Evolutionary conservation across 1,139 yeast genomes (phyloP).

Genomic region (Candida labiduridarum): DNA sequence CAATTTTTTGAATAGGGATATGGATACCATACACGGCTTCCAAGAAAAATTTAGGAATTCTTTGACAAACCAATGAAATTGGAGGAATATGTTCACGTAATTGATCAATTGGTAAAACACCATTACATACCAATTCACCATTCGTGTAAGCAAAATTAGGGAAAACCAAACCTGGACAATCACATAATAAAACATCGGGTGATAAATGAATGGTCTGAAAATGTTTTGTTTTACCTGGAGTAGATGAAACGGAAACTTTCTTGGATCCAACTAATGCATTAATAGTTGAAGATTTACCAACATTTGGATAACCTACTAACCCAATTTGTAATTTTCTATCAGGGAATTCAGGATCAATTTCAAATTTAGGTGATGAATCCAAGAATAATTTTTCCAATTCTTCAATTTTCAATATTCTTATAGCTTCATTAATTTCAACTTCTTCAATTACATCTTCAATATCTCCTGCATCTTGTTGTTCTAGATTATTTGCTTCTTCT

Average conservation of each 20-base stretch:
- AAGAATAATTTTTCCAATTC: conserved; percentile 83
- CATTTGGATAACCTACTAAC: conserved; percentile 94
- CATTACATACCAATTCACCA: conserved; percentile 96
- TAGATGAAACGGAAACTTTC: conserved; percentile 94
- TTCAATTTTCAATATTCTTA: conserved; percentile 75
- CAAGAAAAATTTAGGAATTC: conserved; percentile 84
- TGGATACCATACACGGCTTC: conserved; percentile 96
- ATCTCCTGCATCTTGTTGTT: conserved; percentile 12
- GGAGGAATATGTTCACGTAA: conserved; percentile 95
- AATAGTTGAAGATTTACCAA: conserved; percentile 95
- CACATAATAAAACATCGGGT: conserved; percentile 83
- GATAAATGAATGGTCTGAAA: conserved; percentile 94
- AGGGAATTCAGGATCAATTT: conserved; percentile 53
- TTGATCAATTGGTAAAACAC: conserved; percentile 97
- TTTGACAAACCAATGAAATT: conserved; percentile 75
- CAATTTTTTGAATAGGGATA: conserved; percentile 69
- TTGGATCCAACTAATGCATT: conserved; percentile 95
- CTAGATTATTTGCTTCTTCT: conserved; percentile 48
- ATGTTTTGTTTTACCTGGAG: conserved; percentile 99
- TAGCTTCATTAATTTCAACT: conserved; percentile 26
- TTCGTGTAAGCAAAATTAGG: conserved; percentile 97
- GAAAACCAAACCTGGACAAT: conserved; percentile 98
- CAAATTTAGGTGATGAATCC: conserved; percentile 75
- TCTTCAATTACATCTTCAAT: conserved; percentile 17
- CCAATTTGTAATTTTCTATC: conserved; percentile 84